phyloP scores from a whole-genome alignment of 2,329 filamentous ascomycete species.

The Dothidotthia symphoricarpi region DNA sequence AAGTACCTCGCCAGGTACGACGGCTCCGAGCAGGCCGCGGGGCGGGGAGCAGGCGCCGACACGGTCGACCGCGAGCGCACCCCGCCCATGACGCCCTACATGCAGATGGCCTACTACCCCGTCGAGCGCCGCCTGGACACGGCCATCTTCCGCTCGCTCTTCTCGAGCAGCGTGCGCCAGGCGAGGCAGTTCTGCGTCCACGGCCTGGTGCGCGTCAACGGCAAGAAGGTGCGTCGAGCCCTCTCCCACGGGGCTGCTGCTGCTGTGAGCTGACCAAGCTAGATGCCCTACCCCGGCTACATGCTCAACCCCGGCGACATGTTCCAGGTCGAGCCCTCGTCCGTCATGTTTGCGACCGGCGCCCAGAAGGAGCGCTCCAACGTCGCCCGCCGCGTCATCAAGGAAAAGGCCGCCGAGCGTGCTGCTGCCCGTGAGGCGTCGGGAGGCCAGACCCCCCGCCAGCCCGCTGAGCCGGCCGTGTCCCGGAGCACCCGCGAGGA shows the following conservation, averaged over 20 bases:
- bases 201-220: slow-evolving; percentile 92
- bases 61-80: slow-evolving; percentile 12
- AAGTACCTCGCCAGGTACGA: slow-evolving; percentile 75
- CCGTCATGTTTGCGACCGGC: slow-evolving; percentile 85
- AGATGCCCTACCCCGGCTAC: slow-evolving; percentile 92
- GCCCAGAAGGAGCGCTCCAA: slow-evolving; percentile 56
- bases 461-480: slow-evolving; percentile 5
- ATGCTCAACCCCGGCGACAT: slow-evolving; percentile 95
- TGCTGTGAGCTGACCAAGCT: no score
- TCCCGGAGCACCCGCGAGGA: slow-evolving; percentile 18
- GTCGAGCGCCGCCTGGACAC: slow-evolving; percentile 88
- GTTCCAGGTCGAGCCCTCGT: slow-evolving; percentile 91
- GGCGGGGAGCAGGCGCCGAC: slow-evolving; percentile 70
- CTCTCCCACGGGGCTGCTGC: background rate
- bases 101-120: slow-evolving; percentile 93
- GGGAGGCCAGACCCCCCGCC: slow-evolving; percentile 18
- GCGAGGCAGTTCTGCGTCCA: slow-evolving; percentile 93
- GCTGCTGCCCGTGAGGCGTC: slow-evolving; percentile 25
- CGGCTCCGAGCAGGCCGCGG: slow-evolving; percentile 78
- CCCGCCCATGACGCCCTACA: slow-evolving; percentile 71
- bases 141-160: slow-evolving; percentile 90
- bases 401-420: slow-evolving; percentile 31
- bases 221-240: slow-evolving; percentile 68
- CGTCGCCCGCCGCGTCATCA: slow-evolving; percentile 29
- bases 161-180: slow-evolving; percentile 89